These are phyloP conservation scores for Populus trichocarpa DNA, from an alignment of 441 rosid genomes.

Conservation along the genomic window DNA sequence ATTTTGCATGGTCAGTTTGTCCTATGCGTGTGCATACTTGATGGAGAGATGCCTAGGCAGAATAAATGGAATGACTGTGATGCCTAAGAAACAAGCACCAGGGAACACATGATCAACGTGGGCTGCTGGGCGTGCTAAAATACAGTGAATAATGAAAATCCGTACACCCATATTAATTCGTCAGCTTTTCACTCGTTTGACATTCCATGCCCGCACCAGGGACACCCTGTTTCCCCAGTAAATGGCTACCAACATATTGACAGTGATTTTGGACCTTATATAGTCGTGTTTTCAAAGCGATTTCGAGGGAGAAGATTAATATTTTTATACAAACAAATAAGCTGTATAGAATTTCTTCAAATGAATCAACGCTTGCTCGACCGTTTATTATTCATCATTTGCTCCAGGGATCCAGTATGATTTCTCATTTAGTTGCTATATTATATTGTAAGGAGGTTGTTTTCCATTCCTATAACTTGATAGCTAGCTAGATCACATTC, in stretches of 20 bases:
- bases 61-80: too few relatives aligned
- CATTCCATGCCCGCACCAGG: not conserved
- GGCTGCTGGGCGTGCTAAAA: not conserved
- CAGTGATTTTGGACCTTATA: not conserved
- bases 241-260: too few relatives aligned
- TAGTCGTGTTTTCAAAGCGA: not conserved
- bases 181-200: too few relatives aligned
- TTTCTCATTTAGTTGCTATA: too few relatives aligned
- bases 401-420: not conserved
- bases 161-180: not conserved
- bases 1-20: too few relatives aligned
- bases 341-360: too few relatives aligned
- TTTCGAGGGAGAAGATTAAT: too few relatives aligned
- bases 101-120: not conserved
- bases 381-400: too few relatives aligned
- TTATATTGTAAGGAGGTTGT: too few relatives aligned
- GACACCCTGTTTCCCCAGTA: not conserved
- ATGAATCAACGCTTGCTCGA: not conserved
- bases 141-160: not conserved
- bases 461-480: too few relatives aligned
- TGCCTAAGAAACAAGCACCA: not conserved
- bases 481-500: too few relatives aligned
- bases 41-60: not conserved
- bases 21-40: not conserved
- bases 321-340: not conserved